Evolutionary conservation across 805 yeast species (phyloP).

Genomic region (Ogataea saltuana): DNA sequence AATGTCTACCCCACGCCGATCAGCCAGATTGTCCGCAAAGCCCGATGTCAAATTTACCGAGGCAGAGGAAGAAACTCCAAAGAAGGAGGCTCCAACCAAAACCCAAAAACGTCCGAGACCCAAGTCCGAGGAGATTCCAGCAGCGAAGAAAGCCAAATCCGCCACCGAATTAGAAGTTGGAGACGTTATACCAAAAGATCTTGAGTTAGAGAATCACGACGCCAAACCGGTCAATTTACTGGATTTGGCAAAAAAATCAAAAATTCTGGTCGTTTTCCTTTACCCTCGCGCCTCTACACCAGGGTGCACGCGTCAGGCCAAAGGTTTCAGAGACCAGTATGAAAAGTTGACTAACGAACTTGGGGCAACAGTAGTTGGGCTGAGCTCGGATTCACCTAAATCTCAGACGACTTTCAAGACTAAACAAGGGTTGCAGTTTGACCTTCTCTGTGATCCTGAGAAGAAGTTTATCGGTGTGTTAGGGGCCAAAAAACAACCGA

Average conservation of each 20-base stretch:
- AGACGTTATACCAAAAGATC: slow-evolving; percentile 36
- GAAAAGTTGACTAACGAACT: slow-evolving; percentile 44
- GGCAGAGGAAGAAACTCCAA: slow-evolving; percentile 2
- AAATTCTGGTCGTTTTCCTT: slow-evolving; percentile 60
- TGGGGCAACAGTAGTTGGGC: slow-evolving; percentile 68
- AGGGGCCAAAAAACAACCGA: slow-evolving; percentile 81
- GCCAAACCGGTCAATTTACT: slow-evolving; percentile 26
- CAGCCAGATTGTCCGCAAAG: slow-evolving; percentile 17
- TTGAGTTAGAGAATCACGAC: slow-evolving; percentile 66
- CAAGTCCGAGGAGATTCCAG: background rate
- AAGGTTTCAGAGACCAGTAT: slow-evolving; percentile 77
- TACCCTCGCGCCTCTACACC: slow-evolving; percentile 95
- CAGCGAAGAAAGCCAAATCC: slow-evolving; percentile 2
- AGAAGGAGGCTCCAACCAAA: slow-evolving; percentile 3
- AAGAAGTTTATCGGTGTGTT: slow-evolving; percentile 66
- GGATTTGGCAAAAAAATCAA: slow-evolving; percentile 32
- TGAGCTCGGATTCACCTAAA: slow-evolving; percentile 78
- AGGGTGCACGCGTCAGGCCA: slow-evolving; percentile 94
- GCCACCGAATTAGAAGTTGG: slow-evolving; percentile 15
- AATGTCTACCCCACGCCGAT: slow-evolving; percentile 12
- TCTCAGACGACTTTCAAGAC: slow-evolving; percentile 75
- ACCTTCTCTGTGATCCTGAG: slow-evolving; percentile 74
- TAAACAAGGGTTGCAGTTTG: slow-evolving; percentile 73
- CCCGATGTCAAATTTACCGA: too few relatives aligned
- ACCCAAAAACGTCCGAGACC: background rate